Conservation (phyloP, 2,329 filamentous ascomycete genomes). For the Chalaropsis thielavioides region DNA sequence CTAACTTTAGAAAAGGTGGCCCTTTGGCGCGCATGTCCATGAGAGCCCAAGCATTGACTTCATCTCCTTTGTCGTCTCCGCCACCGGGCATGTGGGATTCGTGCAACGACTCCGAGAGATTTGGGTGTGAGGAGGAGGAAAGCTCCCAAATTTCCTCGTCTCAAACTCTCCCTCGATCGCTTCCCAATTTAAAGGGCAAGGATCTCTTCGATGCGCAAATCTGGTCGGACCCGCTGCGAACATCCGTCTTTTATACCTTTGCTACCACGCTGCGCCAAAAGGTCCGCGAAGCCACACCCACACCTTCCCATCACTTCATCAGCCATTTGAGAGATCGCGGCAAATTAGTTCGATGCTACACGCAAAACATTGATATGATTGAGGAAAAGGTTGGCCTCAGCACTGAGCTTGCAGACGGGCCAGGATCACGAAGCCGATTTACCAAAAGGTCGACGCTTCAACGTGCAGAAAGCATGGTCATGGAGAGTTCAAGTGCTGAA, state of each 20-base stretch:
- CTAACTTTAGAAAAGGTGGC: constrained; percentile 7
- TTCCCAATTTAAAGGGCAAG: constrained; percentile 53
- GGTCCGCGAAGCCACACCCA: constrained; percentile 47
- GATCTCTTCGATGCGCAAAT: constrained; percentile 59
- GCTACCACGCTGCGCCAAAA: constrained; percentile 52
- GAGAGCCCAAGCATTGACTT: constrained; percentile 24
- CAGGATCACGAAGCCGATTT: constrained; percentile 47
- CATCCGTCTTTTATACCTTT: constrained; percentile 59
- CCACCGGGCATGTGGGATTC: constrained; percentile 40
- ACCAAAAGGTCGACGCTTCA: constrained; percentile 29
- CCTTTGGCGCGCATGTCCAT: constrained; percentile 11
- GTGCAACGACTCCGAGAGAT: constrained; percentile 28
- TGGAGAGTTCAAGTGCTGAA: constrained; percentile 4
- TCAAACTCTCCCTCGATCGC: constrained; percentile 9
- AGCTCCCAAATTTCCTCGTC: constrained; percentile 17
- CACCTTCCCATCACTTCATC: constrained; percentile 54
- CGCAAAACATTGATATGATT: constrained; percentile 61
- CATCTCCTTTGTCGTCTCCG: constrained; percentile 44
- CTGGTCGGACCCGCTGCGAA: constrained; percentile 53
- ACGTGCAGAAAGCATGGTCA: constrained; percentile 15
- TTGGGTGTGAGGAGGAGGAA: constrained; percentile 27
- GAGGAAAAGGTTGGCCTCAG: constrained; percentile 55
- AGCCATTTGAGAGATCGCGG: constrained; percentile 50
- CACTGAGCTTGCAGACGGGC: constrained; percentile 46
- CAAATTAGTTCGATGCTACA: constrained; percentile 57